A percentile compares a stretch with the other conserved stretches of the same genome.
Evolutionary conservation across 2,329 filamentous ascomycete genomes (phyloP).

Genomic region (Pyricularia sp.): DNA sequence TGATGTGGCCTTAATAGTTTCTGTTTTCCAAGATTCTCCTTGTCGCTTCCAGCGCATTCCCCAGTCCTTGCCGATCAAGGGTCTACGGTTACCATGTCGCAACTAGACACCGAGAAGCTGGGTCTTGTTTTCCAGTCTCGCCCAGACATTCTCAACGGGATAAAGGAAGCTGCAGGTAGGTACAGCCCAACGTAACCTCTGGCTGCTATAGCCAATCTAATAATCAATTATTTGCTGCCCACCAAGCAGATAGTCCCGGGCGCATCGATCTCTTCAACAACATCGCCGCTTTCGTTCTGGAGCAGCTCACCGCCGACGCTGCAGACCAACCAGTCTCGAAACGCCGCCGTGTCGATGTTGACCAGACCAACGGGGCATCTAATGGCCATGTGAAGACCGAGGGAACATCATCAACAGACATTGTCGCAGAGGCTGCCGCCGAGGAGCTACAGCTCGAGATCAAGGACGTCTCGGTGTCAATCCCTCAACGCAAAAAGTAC

Average conservation of each 20-base stretch:
- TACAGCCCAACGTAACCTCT: not conserved
- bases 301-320: slow-evolving; percentile 20
- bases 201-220: not conserved
- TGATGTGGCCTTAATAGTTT: not conserved
- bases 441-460: slow-evolving; percentile 45
- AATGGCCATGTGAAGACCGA: not conserved
- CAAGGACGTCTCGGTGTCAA: slow-evolving; percentile 53
- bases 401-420: slow-evolving; percentile 7
- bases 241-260: slow-evolving; percentile 31
- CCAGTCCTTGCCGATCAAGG: not conserved
- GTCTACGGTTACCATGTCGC: not conserved
- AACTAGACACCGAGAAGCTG: slow-evolving; percentile 39
- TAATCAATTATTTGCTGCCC: not conserved
- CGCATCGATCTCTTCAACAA: slow-evolving; percentile 42
- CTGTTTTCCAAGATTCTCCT: not conserved
- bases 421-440: slow-evolving; percentile 15
- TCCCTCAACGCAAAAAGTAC: slow-evolving; percentile 57
- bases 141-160: slow-evolving; percentile 41
- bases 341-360: slow-evolving; percentile 34
- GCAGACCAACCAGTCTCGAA: slow-evolving; percentile 34
- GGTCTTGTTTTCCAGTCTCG: slow-evolving; percentile 39
- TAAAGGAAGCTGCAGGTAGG: slow-evolving; percentile 40
- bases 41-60: not conserved
- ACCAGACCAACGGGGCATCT: slow-evolving; percentile 1
- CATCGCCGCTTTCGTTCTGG: slow-evolving; percentile 37